phyloP scores from a whole-genome alignment of 768 basidiomycete genomes.

The Pleurotus giganteus region DNA sequence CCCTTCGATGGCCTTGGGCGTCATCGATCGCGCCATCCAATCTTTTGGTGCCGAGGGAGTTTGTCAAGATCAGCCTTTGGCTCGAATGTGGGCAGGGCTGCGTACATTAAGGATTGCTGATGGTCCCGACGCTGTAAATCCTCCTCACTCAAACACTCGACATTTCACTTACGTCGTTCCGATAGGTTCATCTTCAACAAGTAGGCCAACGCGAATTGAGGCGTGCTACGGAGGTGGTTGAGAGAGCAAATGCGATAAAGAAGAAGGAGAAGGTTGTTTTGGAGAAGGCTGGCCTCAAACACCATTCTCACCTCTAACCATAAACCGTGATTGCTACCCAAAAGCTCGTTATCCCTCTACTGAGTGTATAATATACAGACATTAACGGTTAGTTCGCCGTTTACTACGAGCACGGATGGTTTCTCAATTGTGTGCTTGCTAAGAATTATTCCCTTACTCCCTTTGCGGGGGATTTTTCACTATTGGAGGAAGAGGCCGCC shows the following conservation, averaged over 20 bases:
- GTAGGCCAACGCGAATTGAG: conserved; percentile 88
- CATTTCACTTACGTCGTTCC: conserved; percentile 9
- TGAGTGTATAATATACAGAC: neutral
- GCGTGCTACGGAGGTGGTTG: conserved; percentile 61
- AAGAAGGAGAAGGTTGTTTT: conserved; percentile 62
- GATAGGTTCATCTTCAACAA: conserved; percentile 90
- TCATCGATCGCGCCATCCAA: conserved; percentile 96
- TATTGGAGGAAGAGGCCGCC: no score
- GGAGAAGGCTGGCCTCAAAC: conserved; percentile 57
- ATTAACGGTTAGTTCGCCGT: neutral
- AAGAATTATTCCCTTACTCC: no score
- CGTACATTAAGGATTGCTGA: conserved; percentile 89
- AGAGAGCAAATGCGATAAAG: conserved; percentile 52
- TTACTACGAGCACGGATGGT: no score
- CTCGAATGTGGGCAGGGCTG: conserved; percentile 71
- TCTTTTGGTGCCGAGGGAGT: conserved; percentile 96
- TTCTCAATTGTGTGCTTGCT: no score
- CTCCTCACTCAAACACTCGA: conserved; percentile 4
- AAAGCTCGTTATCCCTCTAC: conserved; percentile 4
- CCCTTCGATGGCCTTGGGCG: conserved; percentile 82
- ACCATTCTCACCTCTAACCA: neutral
- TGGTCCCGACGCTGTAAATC: conserved; percentile 73
- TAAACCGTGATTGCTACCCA: neutral
- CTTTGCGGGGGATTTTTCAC: no score
- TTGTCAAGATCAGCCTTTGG: conserved; percentile 85